Evolutionary conservation across 768 basidiomycete species (phyloP).

Genomic region (Suillus lakei): DNA sequence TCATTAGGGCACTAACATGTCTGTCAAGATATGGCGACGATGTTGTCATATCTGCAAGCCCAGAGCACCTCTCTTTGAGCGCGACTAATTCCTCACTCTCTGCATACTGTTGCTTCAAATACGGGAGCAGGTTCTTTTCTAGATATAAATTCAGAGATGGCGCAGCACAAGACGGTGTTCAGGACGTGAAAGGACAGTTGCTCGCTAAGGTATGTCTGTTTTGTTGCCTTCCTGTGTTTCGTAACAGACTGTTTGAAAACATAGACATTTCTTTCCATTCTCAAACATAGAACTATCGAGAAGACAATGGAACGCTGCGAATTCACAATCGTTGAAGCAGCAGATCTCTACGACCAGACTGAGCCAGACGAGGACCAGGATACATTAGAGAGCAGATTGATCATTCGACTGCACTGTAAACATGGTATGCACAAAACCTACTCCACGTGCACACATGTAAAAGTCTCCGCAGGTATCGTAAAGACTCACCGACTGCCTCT

Average conservation of each 20-base stretch:
- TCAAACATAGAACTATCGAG: conserved; percentile 76
- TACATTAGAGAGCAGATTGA: conserved; percentile 70
- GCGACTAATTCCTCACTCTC: conserved; percentile 82
- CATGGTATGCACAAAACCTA: conserved; percentile 55
- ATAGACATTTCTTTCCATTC: conserved; percentile 71
- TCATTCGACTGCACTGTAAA: conserved; percentile 80
- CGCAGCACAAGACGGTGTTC: conserved; percentile 31
- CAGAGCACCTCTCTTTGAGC: conserved; percentile 65
- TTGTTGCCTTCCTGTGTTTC: neutral
- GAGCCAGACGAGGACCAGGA: conserved; percentile 48
- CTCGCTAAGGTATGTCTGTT: conserved; percentile 60
- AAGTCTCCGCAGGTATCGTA: conserved; percentile 59
- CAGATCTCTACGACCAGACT: conserved; percentile 27
- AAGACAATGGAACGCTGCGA: conserved; percentile 81
- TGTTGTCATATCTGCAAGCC: conserved; percentile 66
- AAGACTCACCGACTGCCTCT: conserved; percentile 82
- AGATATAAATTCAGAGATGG: conserved; percentile 53
- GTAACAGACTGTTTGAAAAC: conserved; percentile 1
- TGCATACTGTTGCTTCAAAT: conserved; percentile 82
- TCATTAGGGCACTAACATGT: conserved; percentile 76
- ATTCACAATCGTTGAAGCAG: conserved; percentile 66
- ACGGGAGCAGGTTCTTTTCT: conserved; percentile 69
- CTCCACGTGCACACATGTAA: conserved; percentile 8
- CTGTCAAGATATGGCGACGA: conserved; percentile 86
- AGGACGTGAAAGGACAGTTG: conserved; percentile 69